Evolutionary conservation across 441 rosid species (phyloP), one percentile per base, ranked within the genome.

Genomic region (Pelargonium fulgidum): DNA sequence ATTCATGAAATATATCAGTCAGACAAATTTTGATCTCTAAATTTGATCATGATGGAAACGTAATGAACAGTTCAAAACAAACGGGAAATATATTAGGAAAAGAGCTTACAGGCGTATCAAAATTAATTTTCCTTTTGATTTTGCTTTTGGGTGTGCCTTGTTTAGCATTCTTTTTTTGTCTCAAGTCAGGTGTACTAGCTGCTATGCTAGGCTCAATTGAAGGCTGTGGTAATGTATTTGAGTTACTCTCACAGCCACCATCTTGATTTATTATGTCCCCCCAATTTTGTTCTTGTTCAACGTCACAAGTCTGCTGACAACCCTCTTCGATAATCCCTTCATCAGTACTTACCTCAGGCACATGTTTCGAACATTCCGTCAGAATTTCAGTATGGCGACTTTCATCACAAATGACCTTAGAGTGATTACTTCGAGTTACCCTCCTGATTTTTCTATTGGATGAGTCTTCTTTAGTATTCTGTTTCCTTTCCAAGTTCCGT

Each of bases 101-200:
- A 69, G 39, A 63, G 36, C 81, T 85, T 79, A 89, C 96, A 75
- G 75, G 72, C 44, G 39, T 42, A 73, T 81, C 88, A 79, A 83
- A 85, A 76, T 65, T 69, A 68, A 85, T 74, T 77, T 77, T 85
- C 76, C 84, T 85, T 65, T 14, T 70, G 47, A 75, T 69, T 66
- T 70, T 78, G 64, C 65, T 77, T 72, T 56, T 12, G 24, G 75
- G 66, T 48, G 81, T 72, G 41, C 65, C 47, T 42, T 65, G 71
- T 58, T 54, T 58, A 20, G 22, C 9, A 2, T 14, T 19, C 12
- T 22, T 8, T 58, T 58, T 20, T 58, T 19, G 22, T 4, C 4
- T 58, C 56, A 48, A 13, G 17, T 17, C 16, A 48, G 56, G 56
- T 48, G 17, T 8, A 48, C 56, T 48, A 13, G 3, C n/a, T 48